These are phyloP conservation scores for Aspergillus hortae DNA, from an alignment of 2,329 filamentous ascomycete genomes.

Conservation along the genomic window DNA sequence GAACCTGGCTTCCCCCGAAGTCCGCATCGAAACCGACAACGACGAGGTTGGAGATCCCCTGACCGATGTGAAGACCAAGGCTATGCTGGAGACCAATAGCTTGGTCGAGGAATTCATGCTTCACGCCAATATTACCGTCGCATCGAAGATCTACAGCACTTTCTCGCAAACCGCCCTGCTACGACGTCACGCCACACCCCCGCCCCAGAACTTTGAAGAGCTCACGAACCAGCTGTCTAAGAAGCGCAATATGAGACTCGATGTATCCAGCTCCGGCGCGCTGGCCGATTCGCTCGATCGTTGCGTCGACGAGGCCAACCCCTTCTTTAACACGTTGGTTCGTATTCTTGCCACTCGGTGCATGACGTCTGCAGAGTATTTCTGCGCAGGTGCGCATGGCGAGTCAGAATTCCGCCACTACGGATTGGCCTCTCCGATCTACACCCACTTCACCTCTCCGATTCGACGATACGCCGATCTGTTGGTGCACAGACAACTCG, in stretches of 20 bases:
- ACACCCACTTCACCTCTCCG: slow-evolving; percentile 97
- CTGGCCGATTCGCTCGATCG: slow-evolving; percentile 86
- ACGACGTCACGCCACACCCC: slow-evolving; percentile 85
- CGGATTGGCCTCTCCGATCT: slow-evolving; percentile 91
- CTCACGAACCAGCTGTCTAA: slow-evolving; percentile 85
- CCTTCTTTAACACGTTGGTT: slow-evolving; percentile 98
- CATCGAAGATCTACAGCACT: slow-evolving; percentile 80
- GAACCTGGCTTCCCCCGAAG: slow-evolving; percentile 95
- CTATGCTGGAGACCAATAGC: slow-evolving; percentile 91
- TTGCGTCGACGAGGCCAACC: slow-evolving; percentile 74
- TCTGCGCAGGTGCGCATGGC: slow-evolving; percentile 87
- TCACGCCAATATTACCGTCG: slow-evolving; percentile 93
- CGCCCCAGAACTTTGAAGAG: slow-evolving; percentile 95
- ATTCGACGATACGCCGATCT: slow-evolving; percentile 98
- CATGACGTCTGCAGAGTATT: slow-evolving; percentile 99
- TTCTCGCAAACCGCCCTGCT: slow-evolving; percentile 96
- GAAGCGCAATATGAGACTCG: slow-evolving; percentile 76
- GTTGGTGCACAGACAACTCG: slow-evolving; percentile 87
- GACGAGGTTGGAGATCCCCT: slow-evolving; percentile 95
- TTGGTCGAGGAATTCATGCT: slow-evolving; percentile 99
- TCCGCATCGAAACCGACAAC: slow-evolving; percentile 90
- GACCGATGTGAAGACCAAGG: slow-evolving; percentile 86
- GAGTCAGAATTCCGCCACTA: slow-evolving; percentile 97
- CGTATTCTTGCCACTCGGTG: slow-evolving; percentile 96
- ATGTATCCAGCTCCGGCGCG: slow-evolving; percentile 83